Base-by-base conservation (phyloP, 768 basidiomycete genomes). In the Amanita polypyramis region DNA sequence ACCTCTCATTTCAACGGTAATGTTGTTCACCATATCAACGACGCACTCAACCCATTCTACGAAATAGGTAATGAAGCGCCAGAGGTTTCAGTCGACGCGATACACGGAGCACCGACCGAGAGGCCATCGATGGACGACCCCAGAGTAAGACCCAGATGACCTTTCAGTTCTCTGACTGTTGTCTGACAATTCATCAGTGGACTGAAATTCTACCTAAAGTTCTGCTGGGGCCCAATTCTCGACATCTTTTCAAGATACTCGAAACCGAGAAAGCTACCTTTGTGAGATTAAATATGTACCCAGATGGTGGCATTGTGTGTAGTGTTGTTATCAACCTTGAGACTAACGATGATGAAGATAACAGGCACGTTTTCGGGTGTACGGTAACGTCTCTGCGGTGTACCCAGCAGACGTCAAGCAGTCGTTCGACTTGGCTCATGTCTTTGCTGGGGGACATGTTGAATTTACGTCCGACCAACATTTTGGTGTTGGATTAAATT, bases 251-350 rank as follows among this genome's bases (percentile, higher is more conserved):
- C 74, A 76, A 76, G 51, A 72, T 93, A 35, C 60, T 79, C 12
- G 60, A 69, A 10, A 76, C 77, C 0, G 48, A 60, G 2, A 59
- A 64, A 10, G 72, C 75, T 49, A 94, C 83, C 52, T 86, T 85
- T 62, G 81, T 99, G 50, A 96, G 89, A 64, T 78, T 99, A 19
- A 82, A 85, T 55, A 93, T 95, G 79, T 91, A 92, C 65, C 96
- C 96, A 2, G 96, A 99, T 58, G 96, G 96, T 34, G 96, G 96
- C 2, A 92, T 98, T 60, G 93, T 92, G 59, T 68, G 84, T 70
- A 36, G 40, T 48, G 43, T 19, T 53, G 50, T 34, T 30, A 6
- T 38, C 35, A 14, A 41, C 29, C 45, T 10, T 29, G n/a, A 14
- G 19, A 37, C 33, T n/a, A 9, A 17, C 32, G 34, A 35, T 45